Conservation (phyloP, 1,139 yeast species). For the Sugiyamaella castrensis region DNA sequence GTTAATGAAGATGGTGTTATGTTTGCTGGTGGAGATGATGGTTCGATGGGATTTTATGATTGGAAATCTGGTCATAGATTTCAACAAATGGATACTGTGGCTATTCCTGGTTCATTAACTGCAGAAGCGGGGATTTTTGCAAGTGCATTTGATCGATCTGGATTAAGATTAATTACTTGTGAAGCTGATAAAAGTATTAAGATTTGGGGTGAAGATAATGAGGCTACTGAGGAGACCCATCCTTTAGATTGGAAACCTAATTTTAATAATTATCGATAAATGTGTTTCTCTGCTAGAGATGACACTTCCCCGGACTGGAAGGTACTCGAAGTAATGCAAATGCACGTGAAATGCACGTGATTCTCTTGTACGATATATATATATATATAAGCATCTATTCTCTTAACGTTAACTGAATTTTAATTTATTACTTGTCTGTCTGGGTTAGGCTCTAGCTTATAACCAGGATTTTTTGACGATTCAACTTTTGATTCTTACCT, state of each 20-base stretch:
- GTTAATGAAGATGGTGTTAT: constrained; percentile 66
- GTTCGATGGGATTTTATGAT: constrained; percentile 73
- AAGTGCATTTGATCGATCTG: constrained; percentile 74
- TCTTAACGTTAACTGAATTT: neutral
- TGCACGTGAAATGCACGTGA: too few species aligned
- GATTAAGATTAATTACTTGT: constrained; percentile 77
- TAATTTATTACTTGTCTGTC: neutral
- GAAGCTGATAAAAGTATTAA: constrained; percentile 89
- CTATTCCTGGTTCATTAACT: constrained; percentile 67
- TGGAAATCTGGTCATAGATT: constrained; percentile 65
- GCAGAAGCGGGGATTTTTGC: constrained; percentile 69
- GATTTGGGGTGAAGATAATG: constrained; percentile 64
- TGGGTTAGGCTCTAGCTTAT: neutral
- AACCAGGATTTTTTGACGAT: neutral
- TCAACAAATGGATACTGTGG: constrained; percentile 52
- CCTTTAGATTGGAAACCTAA: constrained; percentile 49
- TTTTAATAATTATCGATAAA: constrained; percentile 2
- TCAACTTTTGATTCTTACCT: neutral
- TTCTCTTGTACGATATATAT: too few species aligned
- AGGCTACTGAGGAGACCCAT: constrained; percentile 46
- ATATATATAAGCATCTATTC: neutral
- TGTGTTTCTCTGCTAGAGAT: neutral
- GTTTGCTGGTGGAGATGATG: constrained; percentile 84
- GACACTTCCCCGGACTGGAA: too few species aligned
- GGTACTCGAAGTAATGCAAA: too few species aligned